Evolutionary conservation across 1,284 basidiomycete species (phyloP).

Genomic region (Sanghuangporus weigelae): DNA sequence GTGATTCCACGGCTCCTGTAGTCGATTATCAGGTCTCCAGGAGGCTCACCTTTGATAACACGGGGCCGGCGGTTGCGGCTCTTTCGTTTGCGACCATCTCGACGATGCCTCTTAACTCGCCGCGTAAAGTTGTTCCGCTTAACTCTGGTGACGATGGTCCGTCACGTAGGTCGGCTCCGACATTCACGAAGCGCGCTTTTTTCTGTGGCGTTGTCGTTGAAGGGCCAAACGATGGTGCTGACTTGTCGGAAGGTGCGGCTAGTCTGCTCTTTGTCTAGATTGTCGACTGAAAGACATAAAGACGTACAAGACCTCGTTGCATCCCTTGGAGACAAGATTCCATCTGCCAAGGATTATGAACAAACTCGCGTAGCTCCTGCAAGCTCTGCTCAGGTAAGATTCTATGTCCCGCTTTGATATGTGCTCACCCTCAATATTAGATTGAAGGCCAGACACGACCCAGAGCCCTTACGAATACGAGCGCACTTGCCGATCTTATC

Average conservation of each 20-base stretch:
- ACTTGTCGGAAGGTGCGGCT: slow-evolving; percentile 57
- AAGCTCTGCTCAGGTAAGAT: not conserved
- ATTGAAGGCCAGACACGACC: slow-evolving; percentile 41
- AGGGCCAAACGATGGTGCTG: slow-evolving; percentile 60
- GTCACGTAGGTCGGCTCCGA: slow-evolving; percentile 32
- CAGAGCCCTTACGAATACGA: slow-evolving; percentile 54
- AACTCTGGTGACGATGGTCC: slow-evolving; percentile 55
- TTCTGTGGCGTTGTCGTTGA: slow-evolving; percentile 81
- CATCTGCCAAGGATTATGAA: slow-evolving; percentile 42
- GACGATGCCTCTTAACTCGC: slow-evolving; percentile 47
- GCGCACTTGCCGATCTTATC: slow-evolving; percentile 61
- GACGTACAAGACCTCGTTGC: slow-evolving; percentile 76
- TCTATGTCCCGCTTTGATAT: not conserved
- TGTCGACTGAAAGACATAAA: slow-evolving; percentile 26
- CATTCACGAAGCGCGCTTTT: slow-evolving; percentile 65
- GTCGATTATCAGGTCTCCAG: not conserved
- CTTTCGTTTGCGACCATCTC: not conserved
- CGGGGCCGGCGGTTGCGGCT: slow-evolving; percentile 5
- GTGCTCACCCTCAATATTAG: slow-evolving; percentile 26
- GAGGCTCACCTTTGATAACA: slow-evolving; percentile 1
- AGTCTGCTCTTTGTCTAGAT: not conserved
- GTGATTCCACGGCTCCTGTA: not conserved
- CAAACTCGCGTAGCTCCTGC: slow-evolving; percentile 16
- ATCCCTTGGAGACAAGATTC: slow-evolving; percentile 54
- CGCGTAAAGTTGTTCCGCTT: slow-evolving; percentile 67